phyloP scores from a whole-genome alignment of 345 rosid species.

The Rhizophora mangle region DNA sequence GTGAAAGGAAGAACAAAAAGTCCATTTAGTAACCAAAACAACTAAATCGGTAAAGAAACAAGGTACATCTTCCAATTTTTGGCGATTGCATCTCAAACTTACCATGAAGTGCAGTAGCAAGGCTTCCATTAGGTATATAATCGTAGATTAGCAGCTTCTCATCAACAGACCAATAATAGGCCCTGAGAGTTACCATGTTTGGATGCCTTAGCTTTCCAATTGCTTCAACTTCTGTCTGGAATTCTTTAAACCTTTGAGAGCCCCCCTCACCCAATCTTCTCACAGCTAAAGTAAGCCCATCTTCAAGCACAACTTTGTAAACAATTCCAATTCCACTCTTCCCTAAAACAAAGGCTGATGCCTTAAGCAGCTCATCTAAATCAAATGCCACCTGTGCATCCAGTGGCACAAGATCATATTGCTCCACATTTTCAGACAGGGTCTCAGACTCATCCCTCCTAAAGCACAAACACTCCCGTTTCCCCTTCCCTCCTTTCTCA shows the following conservation, averaged over 20 bases:
- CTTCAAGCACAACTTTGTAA: slow-evolving; percentile 94
- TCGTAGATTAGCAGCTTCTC: slow-evolving; percentile 94
- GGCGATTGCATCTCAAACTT: slow-evolving; percentile 17
- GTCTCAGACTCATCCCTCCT: slow-evolving; percentile 76
- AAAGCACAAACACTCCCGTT: slow-evolving; percentile 67
- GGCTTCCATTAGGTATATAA: slow-evolving; percentile 77
- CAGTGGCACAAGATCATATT: slow-evolving; percentile 69
- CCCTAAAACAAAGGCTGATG: slow-evolving; percentile 92
- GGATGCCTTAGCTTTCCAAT: slow-evolving; percentile 92
- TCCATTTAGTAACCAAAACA: background rate
- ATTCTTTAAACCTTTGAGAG: slow-evolving; percentile 91
- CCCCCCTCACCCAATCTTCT: slow-evolving; percentile 97
- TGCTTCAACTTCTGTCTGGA: slow-evolving; percentile 94
- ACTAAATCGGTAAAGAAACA: background rate
- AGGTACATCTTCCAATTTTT: background rate
- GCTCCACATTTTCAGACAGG: slow-evolving; percentile 70
- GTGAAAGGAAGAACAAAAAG: background rate
- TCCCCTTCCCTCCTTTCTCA: slow-evolving; percentile 57
- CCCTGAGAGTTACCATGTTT: slow-evolving; percentile 75
- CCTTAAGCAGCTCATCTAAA: slow-evolving; percentile 91
- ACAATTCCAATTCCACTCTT: slow-evolving; percentile 96
- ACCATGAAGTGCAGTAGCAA: slow-evolving; percentile 84
- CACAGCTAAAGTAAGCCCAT: slow-evolving; percentile 79
- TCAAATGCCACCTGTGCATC: slow-evolving; percentile 77
- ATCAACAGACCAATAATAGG: slow-evolving; percentile 97